These are phyloP conservation scores for Arctium minus DNA, from an alignment of 129 eudicot genomes.

Conservation along the genomic window DNA sequence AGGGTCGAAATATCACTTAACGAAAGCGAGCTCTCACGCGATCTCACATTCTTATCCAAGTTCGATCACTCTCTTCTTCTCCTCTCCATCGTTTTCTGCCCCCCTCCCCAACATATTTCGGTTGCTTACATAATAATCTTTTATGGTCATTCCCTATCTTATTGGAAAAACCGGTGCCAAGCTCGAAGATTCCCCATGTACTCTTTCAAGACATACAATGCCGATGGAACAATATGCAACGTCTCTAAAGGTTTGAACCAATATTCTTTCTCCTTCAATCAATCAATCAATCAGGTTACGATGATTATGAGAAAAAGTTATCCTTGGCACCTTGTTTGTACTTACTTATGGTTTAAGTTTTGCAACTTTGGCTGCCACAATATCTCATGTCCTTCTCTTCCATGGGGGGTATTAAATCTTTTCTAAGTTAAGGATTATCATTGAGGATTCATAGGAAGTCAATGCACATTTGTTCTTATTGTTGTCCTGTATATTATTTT, in stretches of 20 bases:
- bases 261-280: constrained; percentile 35
- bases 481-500: background rate
- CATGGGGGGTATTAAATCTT: constrained; percentile 56
- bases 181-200: constrained; percentile 69
- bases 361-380: constrained; percentile 71
- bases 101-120: background rate
- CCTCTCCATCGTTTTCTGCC: no score
- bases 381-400: constrained; percentile 84
- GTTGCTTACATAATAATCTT: constrained; percentile 53
- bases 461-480: background rate
- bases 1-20: no score
- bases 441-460: background rate
- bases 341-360: constrained; percentile 74
- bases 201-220: constrained; percentile 60
- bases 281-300: constrained; percentile 57
- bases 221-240: constrained; percentile 47
- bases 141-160: constrained; percentile 56
- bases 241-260: constrained; percentile 42
- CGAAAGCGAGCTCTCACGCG: no score
- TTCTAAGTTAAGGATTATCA: background rate
- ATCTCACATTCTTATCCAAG: no score
- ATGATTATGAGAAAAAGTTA: constrained; percentile 55
- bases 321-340: constrained; percentile 68
- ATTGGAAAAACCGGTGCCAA: constrained; percentile 58
- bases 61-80: no score